phyloP scores from a whole-genome alignment of 2,329 filamentous ascomycete genomes.

The Alternaria atra region DNA sequence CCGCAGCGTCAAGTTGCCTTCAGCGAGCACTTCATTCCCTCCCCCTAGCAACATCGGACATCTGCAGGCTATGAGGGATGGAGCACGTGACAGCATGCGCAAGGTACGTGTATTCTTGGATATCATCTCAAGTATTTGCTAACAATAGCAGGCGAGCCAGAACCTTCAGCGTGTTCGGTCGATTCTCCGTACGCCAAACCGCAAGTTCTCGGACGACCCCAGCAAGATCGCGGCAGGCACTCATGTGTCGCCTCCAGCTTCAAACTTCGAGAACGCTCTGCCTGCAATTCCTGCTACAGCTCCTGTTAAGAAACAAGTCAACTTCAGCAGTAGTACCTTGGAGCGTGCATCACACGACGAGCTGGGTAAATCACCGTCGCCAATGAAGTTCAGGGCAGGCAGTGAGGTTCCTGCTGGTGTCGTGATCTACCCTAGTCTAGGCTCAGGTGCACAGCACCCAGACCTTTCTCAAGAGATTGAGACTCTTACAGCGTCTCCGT shows the following conservation, averaged over 20 bases:
- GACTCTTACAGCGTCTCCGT: constrained; percentile 37
- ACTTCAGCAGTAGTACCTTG: constrained; percentile 78
- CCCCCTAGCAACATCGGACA: constrained; percentile 38
- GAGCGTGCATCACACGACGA: constrained; percentile 47
- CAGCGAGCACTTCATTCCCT: constrained; percentile 60
- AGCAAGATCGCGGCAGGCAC: constrained; percentile 68
- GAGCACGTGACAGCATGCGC: constrained; percentile 49
- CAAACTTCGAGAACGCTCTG: constrained; percentile 61
- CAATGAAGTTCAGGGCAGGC: constrained; percentile 46
- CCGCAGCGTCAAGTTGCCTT: constrained; percentile 55
- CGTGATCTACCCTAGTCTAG: constrained; percentile 43
- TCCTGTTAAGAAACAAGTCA: constrained; percentile 79
- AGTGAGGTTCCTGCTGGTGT: constrained; percentile 46
- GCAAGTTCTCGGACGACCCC: constrained; percentile 68
- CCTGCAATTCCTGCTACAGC: constrained; percentile 69
- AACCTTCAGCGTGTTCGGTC: constrained; percentile 67
- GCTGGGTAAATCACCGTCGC: constrained; percentile 46
- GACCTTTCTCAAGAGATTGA: constrained; percentile 41
- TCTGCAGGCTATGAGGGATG: constrained; percentile 46
- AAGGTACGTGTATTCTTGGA: constrained; percentile 25
- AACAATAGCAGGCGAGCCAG: constrained; percentile 44
- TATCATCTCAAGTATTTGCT: background rate
- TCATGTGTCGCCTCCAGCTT: constrained; percentile 58
- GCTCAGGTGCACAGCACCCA: constrained; percentile 49
- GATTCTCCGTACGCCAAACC: constrained; percentile 68